Evolutionary conservation across 176 grass and related monocot species (phyloP), one percentile per base, ranked within the genome.

Genomic region (Pontederia crassipes): DNA sequence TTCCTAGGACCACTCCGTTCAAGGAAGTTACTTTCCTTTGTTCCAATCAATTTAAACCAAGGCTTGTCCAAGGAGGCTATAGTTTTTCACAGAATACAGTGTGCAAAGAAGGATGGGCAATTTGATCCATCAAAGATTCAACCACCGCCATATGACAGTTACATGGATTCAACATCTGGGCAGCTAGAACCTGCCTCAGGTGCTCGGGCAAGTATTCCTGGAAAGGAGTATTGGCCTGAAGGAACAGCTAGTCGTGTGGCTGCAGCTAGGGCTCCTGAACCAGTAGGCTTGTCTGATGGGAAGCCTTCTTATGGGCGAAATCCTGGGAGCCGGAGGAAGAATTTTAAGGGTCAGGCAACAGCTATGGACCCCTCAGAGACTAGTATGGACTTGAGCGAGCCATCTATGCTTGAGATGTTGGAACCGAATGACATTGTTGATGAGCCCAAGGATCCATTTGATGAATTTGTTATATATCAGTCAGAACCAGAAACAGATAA

Each of bases 191-290:
- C 87, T 4, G 87, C 83, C 45, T 85, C 76, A 4, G 93, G 93
- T 45, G 76, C 81, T 55, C 79, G 87, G 13, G 87, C 93, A 65
- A 88, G 81, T 71, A 91, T 97, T 66, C 84, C 87, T 1, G 69
- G 81, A 15, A 63, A 64, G 59, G 93, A 91, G 20, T 91, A 78
- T 76, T 97, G 93, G 93, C 87, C 93, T 8, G 93, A 97, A 81
- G 93, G 93, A 47, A 97, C 93, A 4, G 83, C 65, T 11, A 59
- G 74, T 54, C 87, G 66, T 0, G 87, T 83, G 8, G 61, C 79
- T 12, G 87, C 93, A 52, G 93, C 93, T 10, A 76, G 88, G 51
- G 93, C 93, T 16, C 93, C 87, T 59, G 78, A 75, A 17, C 92
- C 92, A 1, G 56, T 72, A 0, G 92, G 87, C 18, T 58, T 85